phyloP scores from a whole-genome alignment of 225 moss, liverwort and hornwort species.

The Straminergon stramineum region DNA sequence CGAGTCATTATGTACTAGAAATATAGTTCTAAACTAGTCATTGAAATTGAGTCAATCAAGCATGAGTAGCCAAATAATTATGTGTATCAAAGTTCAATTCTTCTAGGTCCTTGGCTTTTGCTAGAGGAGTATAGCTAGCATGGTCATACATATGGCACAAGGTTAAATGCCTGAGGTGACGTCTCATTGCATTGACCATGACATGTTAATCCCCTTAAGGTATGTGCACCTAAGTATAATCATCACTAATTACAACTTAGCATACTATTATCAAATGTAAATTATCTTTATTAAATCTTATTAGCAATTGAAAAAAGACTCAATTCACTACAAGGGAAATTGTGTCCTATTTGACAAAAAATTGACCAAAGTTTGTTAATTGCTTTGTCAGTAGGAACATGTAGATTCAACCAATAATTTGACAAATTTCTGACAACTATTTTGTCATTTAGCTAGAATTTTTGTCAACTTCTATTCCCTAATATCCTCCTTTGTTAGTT shows the following conservation, averaged over 20 bases:
- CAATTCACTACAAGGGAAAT: no score
- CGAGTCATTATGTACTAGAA: no score
- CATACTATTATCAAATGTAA: rapidly evolving
- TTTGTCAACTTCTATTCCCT: no score
- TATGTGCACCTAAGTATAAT: background rate
- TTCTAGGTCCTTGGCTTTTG: background rate
- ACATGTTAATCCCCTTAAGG: background rate
- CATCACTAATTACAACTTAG: rapidly evolving
- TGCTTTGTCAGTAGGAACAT: no score
- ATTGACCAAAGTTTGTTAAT: no score
- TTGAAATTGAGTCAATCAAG: no score
- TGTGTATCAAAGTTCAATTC: background rate
- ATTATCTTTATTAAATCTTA: background rate
- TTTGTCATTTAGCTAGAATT: no score
- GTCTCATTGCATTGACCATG: background rate
- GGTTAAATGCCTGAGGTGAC: background rate
- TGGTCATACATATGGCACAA: background rate
- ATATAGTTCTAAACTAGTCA: no score
- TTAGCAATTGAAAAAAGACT: background rate
- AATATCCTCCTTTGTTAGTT: no score
- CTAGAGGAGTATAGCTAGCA: background rate
- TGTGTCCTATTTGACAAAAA: no score
- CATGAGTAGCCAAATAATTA: background rate
- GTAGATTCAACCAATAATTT: no score
- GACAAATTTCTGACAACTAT: no score